Conservation (phyloP, 2,329 filamentous ascomycete genomes). For the Colletotrichum trifolii region DNA sequence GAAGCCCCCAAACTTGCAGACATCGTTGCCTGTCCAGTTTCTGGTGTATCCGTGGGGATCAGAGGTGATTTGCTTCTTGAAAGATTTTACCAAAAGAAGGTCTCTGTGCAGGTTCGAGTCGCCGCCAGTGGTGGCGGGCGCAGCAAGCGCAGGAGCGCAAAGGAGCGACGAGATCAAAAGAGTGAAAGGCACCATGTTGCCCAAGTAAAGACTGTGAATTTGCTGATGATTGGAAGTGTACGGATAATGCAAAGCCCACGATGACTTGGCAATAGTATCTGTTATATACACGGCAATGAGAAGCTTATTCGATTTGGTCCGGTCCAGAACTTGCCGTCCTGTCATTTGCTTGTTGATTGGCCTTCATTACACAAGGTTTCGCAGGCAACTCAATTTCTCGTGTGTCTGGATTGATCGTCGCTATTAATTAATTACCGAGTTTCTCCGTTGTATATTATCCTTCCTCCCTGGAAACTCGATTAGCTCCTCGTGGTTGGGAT, state of each 20-base stretch:
- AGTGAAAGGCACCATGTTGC: constrained; percentile 10
- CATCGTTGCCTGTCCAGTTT: constrained; percentile 10
- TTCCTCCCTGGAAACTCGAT: constrained; percentile 4
- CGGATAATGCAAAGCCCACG: neutral
- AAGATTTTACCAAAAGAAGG: constrained; percentile 4
- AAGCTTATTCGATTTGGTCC: neutral
- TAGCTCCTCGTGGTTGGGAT: neutral
- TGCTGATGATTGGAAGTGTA: neutral
- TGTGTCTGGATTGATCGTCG: neutral
- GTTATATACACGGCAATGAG: neutral
- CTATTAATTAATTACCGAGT: constrained; percentile 1
- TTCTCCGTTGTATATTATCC: constrained; percentile 5
- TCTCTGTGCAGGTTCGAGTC: constrained; percentile 14
- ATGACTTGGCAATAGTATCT: neutral
- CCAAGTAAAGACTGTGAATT: too few species aligned
- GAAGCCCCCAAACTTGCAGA: constrained; percentile 24
- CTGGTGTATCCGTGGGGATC: constrained; percentile 7
- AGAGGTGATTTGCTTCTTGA: constrained; percentile 14
- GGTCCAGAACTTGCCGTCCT: neutral
- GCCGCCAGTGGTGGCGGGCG: neutral
- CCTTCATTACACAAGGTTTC: constrained; percentile 11
- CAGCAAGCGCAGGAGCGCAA: constrained; percentile 15
- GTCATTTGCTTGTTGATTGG: constrained; percentile 6
- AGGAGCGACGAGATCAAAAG: constrained; percentile 28
- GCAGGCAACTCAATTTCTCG: neutral